Conservation (phyloP, 148 eudicot genomes). For the Tetragonia tetragonoides region DNA sequence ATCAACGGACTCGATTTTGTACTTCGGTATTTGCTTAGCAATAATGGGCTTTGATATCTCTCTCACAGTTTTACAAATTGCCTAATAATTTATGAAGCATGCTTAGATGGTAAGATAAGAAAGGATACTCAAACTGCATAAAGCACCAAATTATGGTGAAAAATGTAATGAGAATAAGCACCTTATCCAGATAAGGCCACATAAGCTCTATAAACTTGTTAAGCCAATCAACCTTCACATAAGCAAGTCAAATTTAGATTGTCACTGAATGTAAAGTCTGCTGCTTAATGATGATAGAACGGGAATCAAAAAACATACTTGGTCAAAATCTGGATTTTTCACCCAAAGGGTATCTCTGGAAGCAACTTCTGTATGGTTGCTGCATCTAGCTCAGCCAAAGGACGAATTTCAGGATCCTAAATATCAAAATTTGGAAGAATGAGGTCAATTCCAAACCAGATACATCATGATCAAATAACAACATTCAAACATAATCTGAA, state of each 20-base stretch:
- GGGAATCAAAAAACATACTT: slow-evolving; percentile 39
- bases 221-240: slow-evolving; percentile 82
- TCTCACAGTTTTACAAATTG: slow-evolving; percentile 81
- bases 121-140: not conserved
- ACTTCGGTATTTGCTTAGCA: slow-evolving; percentile 88
- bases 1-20: slow-evolving; percentile 77
- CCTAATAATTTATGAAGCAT: slow-evolving; percentile 33
- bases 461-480: not conserved
- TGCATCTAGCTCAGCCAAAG: slow-evolving; percentile 69
- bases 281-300: not conserved
- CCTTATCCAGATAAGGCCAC: slow-evolving; percentile 99
- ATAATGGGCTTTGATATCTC: slow-evolving; percentile 67
- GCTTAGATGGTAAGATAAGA: not conserved
- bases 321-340: slow-evolving; percentile 87
- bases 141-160: not conserved
- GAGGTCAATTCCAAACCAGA: not conserved
- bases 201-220: slow-evolving; percentile 70
- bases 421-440: slow-evolving; percentile 9
- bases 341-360: slow-evolving; percentile 90
- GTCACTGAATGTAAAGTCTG: not conserved
- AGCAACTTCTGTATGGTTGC: slow-evolving; percentile 48
- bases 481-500: slow-evolving; percentile 2
- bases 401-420: slow-evolving; percentile 78
- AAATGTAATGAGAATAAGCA: slow-evolving; percentile 18
- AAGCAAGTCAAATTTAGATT: slow-evolving; percentile 14